Evolutionary conservation across 2,329 filamentous ascomycete species (phyloP).

Genomic region (Aspergillus niger): DNA sequence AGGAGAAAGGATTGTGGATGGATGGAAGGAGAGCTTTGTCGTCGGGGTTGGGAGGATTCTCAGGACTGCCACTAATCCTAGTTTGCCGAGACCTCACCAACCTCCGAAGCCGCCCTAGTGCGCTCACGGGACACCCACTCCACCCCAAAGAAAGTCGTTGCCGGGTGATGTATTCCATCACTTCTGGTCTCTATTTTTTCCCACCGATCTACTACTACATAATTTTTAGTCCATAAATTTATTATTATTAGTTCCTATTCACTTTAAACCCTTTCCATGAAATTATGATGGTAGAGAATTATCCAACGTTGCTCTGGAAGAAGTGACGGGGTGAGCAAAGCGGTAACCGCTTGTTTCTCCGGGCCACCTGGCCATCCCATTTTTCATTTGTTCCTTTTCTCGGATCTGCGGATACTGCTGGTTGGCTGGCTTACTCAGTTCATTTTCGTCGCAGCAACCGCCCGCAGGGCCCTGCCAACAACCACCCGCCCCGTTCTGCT

Average conservation of each 20-base stretch:
- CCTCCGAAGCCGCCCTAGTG: slow-evolving; percentile 45
- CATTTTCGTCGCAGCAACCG: slow-evolving; percentile 40
- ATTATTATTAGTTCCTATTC: not conserved
- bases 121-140: slow-evolving; percentile 27
- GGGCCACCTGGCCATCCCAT: slow-evolving; percentile 32
- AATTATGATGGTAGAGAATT: not conserved
- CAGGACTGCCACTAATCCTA: slow-evolving; percentile 43
- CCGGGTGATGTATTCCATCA: not conserved
- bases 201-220: too few relatives aligned
- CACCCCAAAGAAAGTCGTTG: slow-evolving; percentile 14
- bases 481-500: not conserved
- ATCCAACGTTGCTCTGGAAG: not conserved
- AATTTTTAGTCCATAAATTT: not conserved
- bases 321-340: not conserved
- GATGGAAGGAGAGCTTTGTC: slow-evolving; percentile 46
- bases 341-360: slow-evolving; percentile 13
- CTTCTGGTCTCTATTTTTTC: slow-evolving; percentile 2
- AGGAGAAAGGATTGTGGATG: slow-evolving; percentile 47
- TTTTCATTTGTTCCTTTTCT: slow-evolving; percentile 31
- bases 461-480: slow-evolving; percentile 9
- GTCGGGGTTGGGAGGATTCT: slow-evolving; percentile 44
- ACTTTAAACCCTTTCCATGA: not conserved
- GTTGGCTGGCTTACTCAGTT: slow-evolving; percentile 36
- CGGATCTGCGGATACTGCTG: slow-evolving; percentile 40
- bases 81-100: slow-evolving; percentile 39